phyloP scores from a whole-genome alignment of 2,329 filamentous ascomycete species.

The Epichloe gansuensis region DNA sequence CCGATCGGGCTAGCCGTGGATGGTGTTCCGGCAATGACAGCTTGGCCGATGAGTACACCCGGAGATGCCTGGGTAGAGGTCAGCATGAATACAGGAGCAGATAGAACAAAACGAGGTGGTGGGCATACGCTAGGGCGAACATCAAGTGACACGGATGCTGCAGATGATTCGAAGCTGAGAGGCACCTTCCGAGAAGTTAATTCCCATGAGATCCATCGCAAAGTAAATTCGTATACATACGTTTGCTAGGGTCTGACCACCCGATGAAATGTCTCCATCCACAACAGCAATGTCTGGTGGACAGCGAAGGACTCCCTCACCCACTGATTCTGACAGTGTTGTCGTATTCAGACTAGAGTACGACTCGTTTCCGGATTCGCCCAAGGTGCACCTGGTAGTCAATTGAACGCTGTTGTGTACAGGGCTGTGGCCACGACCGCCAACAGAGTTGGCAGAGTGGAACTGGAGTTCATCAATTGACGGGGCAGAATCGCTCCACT shows the following conservation, averaged over 20 bases:
- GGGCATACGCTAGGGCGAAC: conserved; percentile 10
- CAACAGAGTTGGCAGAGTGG: not conserved
- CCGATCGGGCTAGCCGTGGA: not conserved
- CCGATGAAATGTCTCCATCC: not conserved
- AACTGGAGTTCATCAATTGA: not conserved
- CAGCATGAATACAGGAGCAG: not conserved
- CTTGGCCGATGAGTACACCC: not conserved
- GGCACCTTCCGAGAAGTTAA: conserved; percentile 13
- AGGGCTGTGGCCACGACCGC: not conserved
- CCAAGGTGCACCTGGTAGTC: not conserved
- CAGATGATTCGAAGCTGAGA: conserved; percentile 5
- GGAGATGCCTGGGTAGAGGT: not conserved
- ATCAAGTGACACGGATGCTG: conserved; percentile 6
- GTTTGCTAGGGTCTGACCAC: conserved; percentile 3
- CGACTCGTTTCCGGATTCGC: not conserved
- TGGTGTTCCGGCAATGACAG: not conserved
- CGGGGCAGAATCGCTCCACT: not conserved
- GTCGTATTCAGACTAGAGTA: not conserved
- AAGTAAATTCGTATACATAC: conserved; percentile 7
- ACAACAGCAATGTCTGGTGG: not conserved
- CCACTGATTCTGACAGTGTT: not conserved
- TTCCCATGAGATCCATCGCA: not conserved
- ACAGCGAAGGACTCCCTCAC: not conserved
- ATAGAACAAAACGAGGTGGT: not conserved
- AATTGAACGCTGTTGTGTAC: not conserved